Evolutionary conservation across 257 asterid genomes (phyloP), one percentile per base, ranked within the genome.

Genomic region (Nemophila menziesii): DNA sequence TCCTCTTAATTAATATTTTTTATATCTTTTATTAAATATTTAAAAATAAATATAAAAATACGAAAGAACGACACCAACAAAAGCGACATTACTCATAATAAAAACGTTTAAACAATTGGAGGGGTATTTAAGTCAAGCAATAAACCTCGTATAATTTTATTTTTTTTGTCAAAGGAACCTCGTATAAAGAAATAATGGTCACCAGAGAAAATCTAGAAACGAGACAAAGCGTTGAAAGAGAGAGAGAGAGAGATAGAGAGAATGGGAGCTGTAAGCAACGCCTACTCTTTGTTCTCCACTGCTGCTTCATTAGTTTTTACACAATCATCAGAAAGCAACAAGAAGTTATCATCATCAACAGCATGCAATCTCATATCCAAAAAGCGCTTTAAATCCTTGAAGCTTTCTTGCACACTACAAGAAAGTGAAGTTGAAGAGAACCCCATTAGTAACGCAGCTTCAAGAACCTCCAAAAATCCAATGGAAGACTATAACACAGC

Each of bases 401-500:
- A 27, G 27, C 48, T 80, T 40, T 68, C 39, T 33, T 76, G 82
- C 74, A 64, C 61, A 49, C 36, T 70, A n/a, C 49, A 75, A 0
- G 82, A 58, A 26, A 72, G 54, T 52, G 79, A 57, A 48, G 48
- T 61, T 45, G 59, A 58, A 54, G 40, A 59, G 6, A 48, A 17
- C 14, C 43, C 16, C 41, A 46, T 51, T 9, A 65, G 39, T 41
- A 39, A 36, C 48, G 64, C 58, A 45, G 38, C 20, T 40, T 24
- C 70, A 10, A 33, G 52, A 43, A n/a, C 17, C 51, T 58, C 80
- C 53, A 64, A 45, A 37, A 65, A 21, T 54, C 68, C 63, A 55
- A 69, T 76, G 72, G 97, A 82, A 11, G 93, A 77, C 8, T 86
- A 82, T 48, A 82, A 86, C 67, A 49, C 39, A 14, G 82, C 87